Conservation (phyloP, 352 stramenopile species). For the Phytopythium aichiense region DNA sequence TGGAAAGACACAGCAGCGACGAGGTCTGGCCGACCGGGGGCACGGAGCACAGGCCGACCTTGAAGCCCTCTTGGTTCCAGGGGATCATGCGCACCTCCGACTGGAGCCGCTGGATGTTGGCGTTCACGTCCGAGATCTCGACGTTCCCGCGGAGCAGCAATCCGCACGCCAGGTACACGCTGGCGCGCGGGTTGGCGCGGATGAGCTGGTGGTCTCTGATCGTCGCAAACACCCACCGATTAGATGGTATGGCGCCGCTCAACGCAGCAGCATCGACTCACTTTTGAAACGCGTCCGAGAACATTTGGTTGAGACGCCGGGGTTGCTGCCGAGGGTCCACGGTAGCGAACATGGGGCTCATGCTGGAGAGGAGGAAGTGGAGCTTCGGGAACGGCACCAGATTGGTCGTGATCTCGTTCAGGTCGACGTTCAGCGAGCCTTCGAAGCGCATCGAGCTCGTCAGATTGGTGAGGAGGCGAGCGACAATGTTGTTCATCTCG, state of each 20-base stretch:
- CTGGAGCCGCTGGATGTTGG: slow-evolving; percentile 83
- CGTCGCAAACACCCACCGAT: slow-evolving; percentile 9
- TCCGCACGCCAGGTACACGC: slow-evolving; percentile 82
- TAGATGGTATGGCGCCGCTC: neutral
- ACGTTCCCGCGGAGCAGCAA: slow-evolving; percentile 84
- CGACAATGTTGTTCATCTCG: slow-evolving; percentile 98
- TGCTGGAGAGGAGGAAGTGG: slow-evolving; percentile 95
- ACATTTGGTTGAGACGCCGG: slow-evolving; percentile 57
- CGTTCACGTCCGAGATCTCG: slow-evolving; percentile 84
- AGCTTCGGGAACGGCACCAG: slow-evolving; percentile 98
- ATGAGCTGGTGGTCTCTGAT: slow-evolving; percentile 75
- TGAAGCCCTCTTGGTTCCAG: slow-evolving; percentile 92
- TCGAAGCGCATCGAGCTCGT: slow-evolving; percentile 99
- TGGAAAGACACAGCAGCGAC: slow-evolving; percentile 80
- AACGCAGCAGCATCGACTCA: slow-evolving; percentile 14
- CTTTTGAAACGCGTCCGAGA: slow-evolving; percentile 60
- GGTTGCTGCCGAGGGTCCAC: slow-evolving; percentile 48
- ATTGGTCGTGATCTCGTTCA: slow-evolving; percentile 99
- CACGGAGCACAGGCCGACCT: slow-evolving; percentile 74
- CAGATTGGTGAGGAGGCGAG: slow-evolving; percentile 96
- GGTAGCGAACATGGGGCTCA: slow-evolving; percentile 54
- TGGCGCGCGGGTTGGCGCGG: slow-evolving; percentile 55
- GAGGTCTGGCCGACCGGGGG: slow-evolving; percentile 50
- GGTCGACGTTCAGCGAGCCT: slow-evolving; percentile 97
- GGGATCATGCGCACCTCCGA: slow-evolving; percentile 83